Percentiles rank a stretch among this genome's conserved stretches.
Conservation (phyloP, 495 filamentous ascomycete species). For the Podospora comata region DNA sequence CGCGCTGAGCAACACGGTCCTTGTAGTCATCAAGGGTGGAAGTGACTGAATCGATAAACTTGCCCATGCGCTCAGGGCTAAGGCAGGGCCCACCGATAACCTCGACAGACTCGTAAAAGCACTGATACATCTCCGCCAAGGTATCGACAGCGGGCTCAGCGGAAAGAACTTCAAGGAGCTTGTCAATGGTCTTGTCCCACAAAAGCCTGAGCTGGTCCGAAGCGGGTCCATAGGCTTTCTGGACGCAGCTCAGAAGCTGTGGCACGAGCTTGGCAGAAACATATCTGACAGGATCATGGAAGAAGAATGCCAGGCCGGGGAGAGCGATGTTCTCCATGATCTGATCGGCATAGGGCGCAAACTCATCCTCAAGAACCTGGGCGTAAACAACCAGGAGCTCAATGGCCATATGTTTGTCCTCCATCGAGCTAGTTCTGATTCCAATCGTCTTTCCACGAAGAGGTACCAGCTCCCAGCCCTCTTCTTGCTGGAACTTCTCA, state of each 20-base stretch:
- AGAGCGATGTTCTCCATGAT: slow-evolving; percentile 97
- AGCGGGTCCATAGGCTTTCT: slow-evolving; percentile 75
- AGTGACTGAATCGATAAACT: slow-evolving; percentile 79
- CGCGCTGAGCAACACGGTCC: slow-evolving; percentile 70
- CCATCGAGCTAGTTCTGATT: slow-evolving; percentile 93
- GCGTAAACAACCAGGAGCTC: slow-evolving; percentile 97
- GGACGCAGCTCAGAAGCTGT: slow-evolving; percentile 90
- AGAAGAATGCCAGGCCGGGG: slow-evolving; percentile 95
- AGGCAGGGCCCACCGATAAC: slow-evolving; percentile 84
- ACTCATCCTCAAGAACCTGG: slow-evolving; percentile 84
- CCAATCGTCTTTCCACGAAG: slow-evolving; percentile 96
- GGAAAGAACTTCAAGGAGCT: slow-evolving; percentile 89
- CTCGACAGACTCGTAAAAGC: slow-evolving; percentile 98
- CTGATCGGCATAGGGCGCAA: slow-evolving; percentile 85
- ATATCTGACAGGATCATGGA: slow-evolving; percentile 96
- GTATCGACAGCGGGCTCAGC: slow-evolving; percentile 95
- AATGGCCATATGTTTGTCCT: slow-evolving; percentile 99
- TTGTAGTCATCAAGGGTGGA: slow-evolving; percentile 90
- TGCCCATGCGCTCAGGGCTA: slow-evolving; percentile 69
- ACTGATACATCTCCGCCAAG: slow-evolving; percentile 98
- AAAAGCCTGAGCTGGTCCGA: slow-evolving; percentile 72
- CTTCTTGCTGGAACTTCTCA: slow-evolving; percentile 87
- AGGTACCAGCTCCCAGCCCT: slow-evolving; percentile 97
- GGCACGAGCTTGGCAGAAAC: slow-evolving; percentile 94
- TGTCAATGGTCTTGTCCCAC: slow-evolving; percentile 83